Base-by-base conservation (phyloP, 148 eudicot genomes). In the Vaccinium vitisidaea region DNA sequence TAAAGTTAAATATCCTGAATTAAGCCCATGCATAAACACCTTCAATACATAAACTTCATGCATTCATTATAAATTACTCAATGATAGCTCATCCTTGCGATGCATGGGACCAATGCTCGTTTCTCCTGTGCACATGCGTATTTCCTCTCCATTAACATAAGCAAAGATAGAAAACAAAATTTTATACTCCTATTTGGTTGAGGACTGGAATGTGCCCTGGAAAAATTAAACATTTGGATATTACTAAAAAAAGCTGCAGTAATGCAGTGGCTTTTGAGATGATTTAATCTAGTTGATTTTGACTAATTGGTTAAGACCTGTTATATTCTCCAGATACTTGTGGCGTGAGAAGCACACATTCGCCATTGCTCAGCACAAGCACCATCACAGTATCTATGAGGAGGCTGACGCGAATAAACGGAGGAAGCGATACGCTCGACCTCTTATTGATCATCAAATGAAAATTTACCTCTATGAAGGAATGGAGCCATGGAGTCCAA, bases 391-490 rank as follows among this genome's bases (percentile, higher is more conserved):
- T 85, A 85, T 97, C 75, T 97, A 92, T 27, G 98, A 97, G 91
- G 99, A 97, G 91, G 99, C 99, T 84, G 99, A 97, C 93, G 88
- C 99, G 52, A 95, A 95, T 91, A 97, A 97, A 86, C 91, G 98
- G 71, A 97, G 98, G 90, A 97, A 97, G 87, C 93, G 98, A 56
- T 95, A 97, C 91, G 99, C 99, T 79, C 93, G 98, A 79, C 99
- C 98, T 79, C 91, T 97, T 16, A 93, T 97, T 85, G 98, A 97
- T 89, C 98, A 92, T 63, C 99, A 97, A 50, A 95, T 94, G 98
- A 95, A 93, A 83, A 97, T 97, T 80, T 97, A 95, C 84, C 91
- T 86, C 61, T 97, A 92, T 48, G 94, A 97, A 86, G 98, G 98
- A 79, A 75, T 97, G 94, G 91, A 94, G 86, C 95, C 98, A n/a